Base-by-base conservation (phyloP, 805 yeast species). In the Torulaspora indica region DNA sequence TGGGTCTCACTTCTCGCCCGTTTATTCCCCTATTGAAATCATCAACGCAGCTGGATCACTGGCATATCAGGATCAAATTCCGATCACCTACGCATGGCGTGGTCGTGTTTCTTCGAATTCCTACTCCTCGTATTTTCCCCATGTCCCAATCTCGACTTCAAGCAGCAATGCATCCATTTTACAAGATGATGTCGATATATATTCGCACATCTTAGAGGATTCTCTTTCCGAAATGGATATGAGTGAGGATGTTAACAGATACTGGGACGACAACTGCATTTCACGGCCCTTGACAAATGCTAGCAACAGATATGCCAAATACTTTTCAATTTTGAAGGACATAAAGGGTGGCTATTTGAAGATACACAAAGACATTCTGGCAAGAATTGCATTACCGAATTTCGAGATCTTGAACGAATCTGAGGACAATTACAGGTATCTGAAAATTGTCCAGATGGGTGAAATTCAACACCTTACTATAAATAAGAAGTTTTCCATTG, bases 391-490 rank as follows among this genome's bases (percentile, higher is more conserved):
- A 2, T 30, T 53, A 12, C 53, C 62, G 0, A 54, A 52, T 24
- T 58, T 61, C 22, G 67, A 63, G 29, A 42, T 55, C 6, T 13
- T 50, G 10, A 49, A 55, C 44, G 49, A 49, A 38, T 22, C 39
- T 30, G 34, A 39, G 23, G 43, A 35, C 37, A 54, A 52, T 6
- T 42, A 38, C 32, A 38, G 52, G 15, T 52, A 51, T 38, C 38
- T 58, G 12, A 63, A 63, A 28, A 60, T 63, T 24, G 48, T 63
- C n/a, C 65, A 58, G 37, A 60, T 62, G 63, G 66, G 66, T 3
- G 59, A 55, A 39, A 45, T 63, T 15, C 72, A 74, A 45, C 78
- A 74, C 49, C 53, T 64, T n/a, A 46, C 55, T 1, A 43, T 50
- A 7, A 57, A 54, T 22, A 52, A 49, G 27, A 61, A 59, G 49